Evolutionary conservation across 352 stramenopile genomes (phyloP), one percentile per base, ranked within the genome.

Genomic region (Phytophthora melonis): DNA sequence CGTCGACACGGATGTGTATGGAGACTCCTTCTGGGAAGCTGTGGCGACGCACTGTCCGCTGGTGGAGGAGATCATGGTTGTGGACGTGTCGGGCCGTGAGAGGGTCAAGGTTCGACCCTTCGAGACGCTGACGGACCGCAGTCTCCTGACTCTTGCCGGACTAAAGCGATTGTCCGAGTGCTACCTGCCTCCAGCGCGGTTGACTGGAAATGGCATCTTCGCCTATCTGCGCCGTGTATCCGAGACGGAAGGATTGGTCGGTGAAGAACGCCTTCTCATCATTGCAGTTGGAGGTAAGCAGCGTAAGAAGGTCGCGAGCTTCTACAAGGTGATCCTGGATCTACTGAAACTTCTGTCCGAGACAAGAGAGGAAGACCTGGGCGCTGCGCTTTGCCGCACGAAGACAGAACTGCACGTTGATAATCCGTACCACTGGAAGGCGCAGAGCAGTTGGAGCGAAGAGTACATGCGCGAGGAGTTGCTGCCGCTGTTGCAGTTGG

Each of bases 61-160:
- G 18, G 8, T 63, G 18, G 21, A 74, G 36, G 59, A 66, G 5
- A 75, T 82, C 10, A 45, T 76, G 49, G 53, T 55, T 2, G 32
- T 25, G 19, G 25, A 52, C 11, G 78, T 56, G 23, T 54, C 67
- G 8, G 56, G 58, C 2, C 41, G 23, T 1, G 68, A 77, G 16
- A 21, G 62, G 0, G 32, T 72, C 8, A 69, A 66, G 14, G 52
- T 75, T 23, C 41, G 68, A 5, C 69, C 74, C 43, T 72, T 72
- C 16, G 25, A 69, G 10, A 58, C 63, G 0, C 54, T 49, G 10
- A 57, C 56, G 56, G 56, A 62, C 19, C 16, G n/a, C 10, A 52
- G 18, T 1, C 19, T 62, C 6, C 1, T 50, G 3, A 45, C n/a
- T 0, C 11, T 62, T 1, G 36, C 56, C 6, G n/a, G 21, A 5